phyloP scores from a whole-genome alignment of 73 alveolate genomes.

The Tetrahymena thermophila region DNA sequence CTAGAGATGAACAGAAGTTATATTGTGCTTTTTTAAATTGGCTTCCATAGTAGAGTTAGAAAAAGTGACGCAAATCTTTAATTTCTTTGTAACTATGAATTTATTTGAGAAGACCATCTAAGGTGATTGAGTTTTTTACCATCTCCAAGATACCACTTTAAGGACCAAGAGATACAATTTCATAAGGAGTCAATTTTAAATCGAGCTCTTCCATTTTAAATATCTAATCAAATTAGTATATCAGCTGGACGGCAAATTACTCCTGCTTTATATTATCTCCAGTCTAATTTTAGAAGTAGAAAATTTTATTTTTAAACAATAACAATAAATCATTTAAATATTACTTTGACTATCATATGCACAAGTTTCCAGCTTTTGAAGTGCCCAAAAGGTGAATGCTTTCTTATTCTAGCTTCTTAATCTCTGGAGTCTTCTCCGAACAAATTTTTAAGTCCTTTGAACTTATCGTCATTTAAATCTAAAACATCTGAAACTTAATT shows the following conservation, averaged over 20 bases:
- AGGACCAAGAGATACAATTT: conserved; percentile 81
- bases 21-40: conserved; percentile 44
- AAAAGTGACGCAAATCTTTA: conserved; percentile 4
- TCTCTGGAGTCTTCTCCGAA: conserved; percentile 38
- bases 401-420: conserved; percentile 29
- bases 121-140: conserved; percentile 71
- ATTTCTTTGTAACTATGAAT: conserved; percentile 17
- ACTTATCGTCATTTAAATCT: neutral
- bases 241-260: conserved; percentile 65
- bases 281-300: neutral
- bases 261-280: conserved; percentile 63
- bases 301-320: neutral
- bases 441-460: conserved; percentile 3
- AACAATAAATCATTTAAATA: neutral
- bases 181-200: conserved; percentile 74
- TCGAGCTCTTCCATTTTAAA: conserved; percentile 58
- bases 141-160: conserved; percentile 82
- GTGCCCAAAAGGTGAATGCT: conserved; percentile 38
- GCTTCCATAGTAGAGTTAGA: conserved; percentile 10
- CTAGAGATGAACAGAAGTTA: conserved; percentile 69
- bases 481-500: neutral
- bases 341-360: conserved; percentile 21
- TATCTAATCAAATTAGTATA: conserved; percentile 63
- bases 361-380: conserved; percentile 37
- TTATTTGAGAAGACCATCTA: conserved; percentile 74